Conservation (phyloP, 305 asterid genomes). For the Fraxinus floribunda region DNA sequence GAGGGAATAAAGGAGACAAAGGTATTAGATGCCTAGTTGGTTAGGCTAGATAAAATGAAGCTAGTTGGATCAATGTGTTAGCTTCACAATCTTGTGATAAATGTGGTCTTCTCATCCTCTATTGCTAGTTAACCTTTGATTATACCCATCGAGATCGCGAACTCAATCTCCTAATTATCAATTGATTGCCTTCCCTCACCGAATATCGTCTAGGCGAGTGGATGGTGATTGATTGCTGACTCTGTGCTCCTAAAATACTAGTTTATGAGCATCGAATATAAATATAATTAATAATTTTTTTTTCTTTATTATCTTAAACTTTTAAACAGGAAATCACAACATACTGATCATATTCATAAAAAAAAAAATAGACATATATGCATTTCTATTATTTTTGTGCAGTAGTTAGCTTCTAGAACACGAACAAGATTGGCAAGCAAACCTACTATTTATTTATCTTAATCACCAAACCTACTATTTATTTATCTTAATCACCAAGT, state of each 20-base stretch:
- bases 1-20: background rate
- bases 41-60: background rate
- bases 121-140: background rate
- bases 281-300: background rate
- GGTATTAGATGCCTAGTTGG: background rate
- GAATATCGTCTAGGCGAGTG: background rate
- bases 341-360: background rate
- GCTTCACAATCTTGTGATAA: background rate
- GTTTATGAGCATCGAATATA: background rate
- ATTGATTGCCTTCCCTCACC: background rate
- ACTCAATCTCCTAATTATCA: background rate
- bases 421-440: background rate
- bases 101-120: background rate
- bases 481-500: background rate
- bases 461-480: background rate
- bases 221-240: background rate
- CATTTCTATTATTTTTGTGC: background rate
- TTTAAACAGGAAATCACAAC: background rate
- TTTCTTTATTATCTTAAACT: background rate
- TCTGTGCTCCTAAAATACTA: background rate
- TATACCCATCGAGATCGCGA: background rate
- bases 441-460: background rate
- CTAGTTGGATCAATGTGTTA: background rate
- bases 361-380: background rate
- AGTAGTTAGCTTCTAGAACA: background rate